A percentile compares a stretch with the other conserved stretches of the same genome.
These are phyloP conservation scores for Sarocladium brachiariae DNA, from an alignment of 2,329 filamentous ascomycete species.

Conservation along the genomic window DNA sequence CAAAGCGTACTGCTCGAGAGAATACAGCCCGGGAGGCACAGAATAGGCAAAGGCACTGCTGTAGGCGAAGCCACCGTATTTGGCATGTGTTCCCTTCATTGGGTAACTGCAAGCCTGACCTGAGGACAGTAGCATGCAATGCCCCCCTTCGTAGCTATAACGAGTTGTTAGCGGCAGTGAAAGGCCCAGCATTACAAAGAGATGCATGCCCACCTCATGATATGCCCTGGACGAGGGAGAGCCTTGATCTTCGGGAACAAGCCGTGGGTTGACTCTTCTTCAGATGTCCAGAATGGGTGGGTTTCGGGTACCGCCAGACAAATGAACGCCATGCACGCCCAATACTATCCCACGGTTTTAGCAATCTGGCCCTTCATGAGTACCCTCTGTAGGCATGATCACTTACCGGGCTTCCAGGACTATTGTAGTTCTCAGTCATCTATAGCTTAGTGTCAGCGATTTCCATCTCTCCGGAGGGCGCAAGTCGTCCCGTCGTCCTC, in stretches of 20 bases:
- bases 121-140: conserved; percentile 68
- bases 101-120: conserved; percentile 79
- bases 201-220: conserved; percentile 42
- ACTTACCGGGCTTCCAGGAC: conserved; percentile 56
- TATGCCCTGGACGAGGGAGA: conserved; percentile 64
- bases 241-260: conserved; percentile 53
- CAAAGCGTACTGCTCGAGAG: conserved; percentile 68
- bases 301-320: conserved; percentile 61
- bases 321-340: conserved; percentile 73
- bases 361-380: neutral
- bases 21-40: conserved; percentile 68
- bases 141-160: conserved; percentile 57
- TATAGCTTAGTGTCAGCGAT: conserved; percentile 24
- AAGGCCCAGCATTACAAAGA: neutral
- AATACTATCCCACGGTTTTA: conserved; percentile 46
- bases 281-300: conserved; percentile 69
- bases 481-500: neutral
- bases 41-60: conserved; percentile 70
- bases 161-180: neutral
- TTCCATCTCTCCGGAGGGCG: neutral
- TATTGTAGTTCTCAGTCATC: conserved; percentile 79
- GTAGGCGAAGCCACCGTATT: conserved; percentile 75
- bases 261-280: conserved; percentile 53
- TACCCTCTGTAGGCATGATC: neutral
- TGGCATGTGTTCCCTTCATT: conserved; percentile 74